A percentile compares a stretch with the other conserved stretches of the same genome.
These are phyloP conservation scores for Spatholobus suberectus DNA, from an alignment of 306 rosid species.

Conservation along the genomic window DNA sequence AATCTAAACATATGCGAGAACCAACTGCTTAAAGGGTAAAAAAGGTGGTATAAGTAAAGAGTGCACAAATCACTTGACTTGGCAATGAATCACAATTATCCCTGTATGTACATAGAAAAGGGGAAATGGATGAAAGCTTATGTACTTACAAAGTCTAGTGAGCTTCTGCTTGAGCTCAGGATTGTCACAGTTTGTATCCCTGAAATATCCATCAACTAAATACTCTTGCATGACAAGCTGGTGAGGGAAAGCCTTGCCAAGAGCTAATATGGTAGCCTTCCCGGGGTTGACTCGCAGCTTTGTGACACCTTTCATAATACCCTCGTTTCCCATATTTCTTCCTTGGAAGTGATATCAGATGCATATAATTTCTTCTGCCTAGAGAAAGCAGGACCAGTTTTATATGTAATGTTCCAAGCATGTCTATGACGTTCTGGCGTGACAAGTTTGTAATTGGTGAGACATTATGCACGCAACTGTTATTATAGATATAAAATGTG, in stretches of 20 bases:
- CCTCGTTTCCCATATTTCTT: conserved; percentile 64
- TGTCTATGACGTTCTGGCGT: conserved; percentile 20
- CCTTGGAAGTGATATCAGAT: not conserved
- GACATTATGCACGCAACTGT: conserved; percentile 36
- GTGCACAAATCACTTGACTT: not conserved
- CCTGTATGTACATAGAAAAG: not conserved
- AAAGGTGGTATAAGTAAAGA: not conserved
- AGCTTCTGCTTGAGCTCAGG: conserved; percentile 84
- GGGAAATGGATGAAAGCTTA: not conserved
- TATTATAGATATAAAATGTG: conserved; percentile 8
- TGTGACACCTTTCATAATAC: conserved; percentile 37
- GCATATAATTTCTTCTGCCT: not conserved
- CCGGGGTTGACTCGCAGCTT: conserved; percentile 56
- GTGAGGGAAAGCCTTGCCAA: conserved; percentile 96
- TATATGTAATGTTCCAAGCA: conserved; percentile 51
- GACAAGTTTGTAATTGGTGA: conserved; percentile 41
- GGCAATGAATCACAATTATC: not conserved
- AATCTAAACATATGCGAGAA: not conserved
- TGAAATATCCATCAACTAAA: conserved; percentile 90
- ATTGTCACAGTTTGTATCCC: conserved; percentile 84
- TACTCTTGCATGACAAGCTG: conserved; percentile 94
- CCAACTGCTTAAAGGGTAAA: not conserved
- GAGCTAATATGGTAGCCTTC: conserved; percentile 81
- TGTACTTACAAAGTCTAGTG: conserved; percentile 74
- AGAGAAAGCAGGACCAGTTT: conserved; percentile 9